A percentile compares a stretch with the other conserved stretches of the same genome.
These are phyloP conservation scores for Phytopythium chamaehyphon DNA, from an alignment of 352 stramenopile genomes.

Conservation along the genomic window DNA sequence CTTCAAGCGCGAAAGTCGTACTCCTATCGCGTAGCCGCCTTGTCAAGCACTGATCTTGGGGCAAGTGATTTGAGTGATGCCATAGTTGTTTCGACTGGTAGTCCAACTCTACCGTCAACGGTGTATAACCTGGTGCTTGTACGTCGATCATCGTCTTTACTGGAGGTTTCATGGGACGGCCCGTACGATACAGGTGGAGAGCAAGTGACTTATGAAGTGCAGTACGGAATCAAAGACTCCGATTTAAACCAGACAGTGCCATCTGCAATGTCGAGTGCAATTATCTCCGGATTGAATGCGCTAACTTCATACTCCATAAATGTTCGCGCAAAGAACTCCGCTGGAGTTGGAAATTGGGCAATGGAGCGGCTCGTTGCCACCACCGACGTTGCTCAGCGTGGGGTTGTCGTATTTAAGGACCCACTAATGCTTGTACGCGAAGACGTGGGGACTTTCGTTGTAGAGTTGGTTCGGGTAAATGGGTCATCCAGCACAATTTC, in stretches of 20 bases:
- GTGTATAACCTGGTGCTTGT: constrained; percentile 29
- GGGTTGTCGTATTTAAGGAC: constrained; percentile 22
- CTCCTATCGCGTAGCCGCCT: constrained; percentile 22
- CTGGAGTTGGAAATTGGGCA: constrained; percentile 35
- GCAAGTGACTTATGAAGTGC: constrained; percentile 28
- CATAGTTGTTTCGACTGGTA: constrained; percentile 18
- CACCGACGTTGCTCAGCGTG: constrained; percentile 46
- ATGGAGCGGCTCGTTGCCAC: constrained; percentile 8
- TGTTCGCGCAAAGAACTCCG: constrained; percentile 31
- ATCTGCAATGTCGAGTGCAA: constrained; percentile 2
- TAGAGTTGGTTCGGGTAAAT: constrained; percentile 41
- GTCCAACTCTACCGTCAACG: constrained; percentile 27
- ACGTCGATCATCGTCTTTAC: constrained; percentile 18
- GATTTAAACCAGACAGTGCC: not conserved
- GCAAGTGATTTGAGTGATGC: constrained; percentile 30
- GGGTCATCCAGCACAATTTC: constrained; percentile 39
- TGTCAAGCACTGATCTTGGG: constrained; percentile 20
- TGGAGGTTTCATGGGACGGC: constrained; percentile 33
- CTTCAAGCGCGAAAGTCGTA: constrained; percentile 31
- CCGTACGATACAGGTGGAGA: constrained; percentile 41
- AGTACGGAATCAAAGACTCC: constrained; percentile 12
- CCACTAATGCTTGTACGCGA: constrained; percentile 28
- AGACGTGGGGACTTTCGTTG: constrained; percentile 23
- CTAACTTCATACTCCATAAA: constrained; percentile 33
- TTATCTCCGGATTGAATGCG: constrained; percentile 21